A percentile compares a stretch with the other conserved stretches of the same genome.
Evolutionary conservation across 306 rosid species (phyloP).

Genomic region (Clitoria ternatea): DNA sequence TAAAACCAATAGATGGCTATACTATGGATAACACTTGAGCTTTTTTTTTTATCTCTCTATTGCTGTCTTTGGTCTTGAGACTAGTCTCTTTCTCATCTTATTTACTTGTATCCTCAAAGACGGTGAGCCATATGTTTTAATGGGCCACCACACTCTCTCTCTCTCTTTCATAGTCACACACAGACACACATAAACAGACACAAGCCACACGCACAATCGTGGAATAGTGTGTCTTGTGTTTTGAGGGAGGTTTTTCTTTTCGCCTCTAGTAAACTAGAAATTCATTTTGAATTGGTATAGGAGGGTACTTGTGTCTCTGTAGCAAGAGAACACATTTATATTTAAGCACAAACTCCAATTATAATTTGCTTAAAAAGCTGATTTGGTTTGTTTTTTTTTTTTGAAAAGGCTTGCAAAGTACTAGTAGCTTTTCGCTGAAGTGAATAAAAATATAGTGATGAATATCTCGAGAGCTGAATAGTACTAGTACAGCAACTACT

Average conservation of each 20-base stretch:
- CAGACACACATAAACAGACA: slow-evolving; percentile 35
- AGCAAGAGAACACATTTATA: background rate
- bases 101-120: slow-evolving; percentile 44
- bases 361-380: slow-evolving; percentile 36
- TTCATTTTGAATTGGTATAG: slow-evolving; percentile 37
- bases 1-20: slow-evolving; percentile 29
- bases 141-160: slow-evolving; percentile 60
- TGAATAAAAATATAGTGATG: slow-evolving; percentile 24
- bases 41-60: slow-evolving; percentile 18
- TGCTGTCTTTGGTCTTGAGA: slow-evolving; percentile 34
- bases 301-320: slow-evolving; percentile 9
- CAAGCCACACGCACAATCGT: slow-evolving; percentile 40
- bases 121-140: slow-evolving; percentile 64
- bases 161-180: slow-evolving; percentile 24
- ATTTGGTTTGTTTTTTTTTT: background rate
- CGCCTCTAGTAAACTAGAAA: slow-evolving; percentile 39
- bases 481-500: background rate
- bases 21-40: slow-evolving; percentile 28
- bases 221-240: slow-evolving; percentile 52
- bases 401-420: slow-evolving; percentile 18
- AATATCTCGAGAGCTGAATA: slow-evolving; percentile 20
- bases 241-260: slow-evolving; percentile 32
- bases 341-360: slow-evolving; percentile 57
- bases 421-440: slow-evolving; percentile 16
- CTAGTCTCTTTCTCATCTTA: slow-evolving; percentile 44